These are phyloP conservation scores for Pueraria montana DNA, from an alignment of 306 rosid genomes.

Conservation along the genomic window DNA sequence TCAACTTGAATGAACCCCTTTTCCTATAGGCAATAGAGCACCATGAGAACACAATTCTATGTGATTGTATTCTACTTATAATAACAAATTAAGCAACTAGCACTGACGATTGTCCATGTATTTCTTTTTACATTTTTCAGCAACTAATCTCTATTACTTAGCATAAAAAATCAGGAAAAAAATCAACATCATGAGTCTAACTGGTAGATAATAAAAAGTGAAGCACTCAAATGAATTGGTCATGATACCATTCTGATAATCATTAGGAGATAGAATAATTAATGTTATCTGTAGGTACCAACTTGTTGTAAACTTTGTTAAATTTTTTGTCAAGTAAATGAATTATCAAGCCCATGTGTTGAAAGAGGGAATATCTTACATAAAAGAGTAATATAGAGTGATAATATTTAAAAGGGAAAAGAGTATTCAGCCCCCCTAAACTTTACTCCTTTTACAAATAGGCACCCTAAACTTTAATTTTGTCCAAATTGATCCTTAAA, in stretches of 20 bases:
- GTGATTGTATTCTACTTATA: conserved; percentile 5
- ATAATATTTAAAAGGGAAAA: neutral
- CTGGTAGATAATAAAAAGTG: conserved; percentile 47
- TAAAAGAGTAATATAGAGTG: neutral
- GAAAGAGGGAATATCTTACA: conserved; percentile 27
- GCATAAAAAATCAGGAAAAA: neutral
- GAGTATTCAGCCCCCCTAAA: too few relatives aligned
- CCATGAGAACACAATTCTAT: conserved; percentile 41
- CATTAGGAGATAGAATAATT: conserved; percentile 39
- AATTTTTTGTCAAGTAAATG: conserved; percentile 21
- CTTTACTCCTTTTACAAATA: too few relatives aligned
- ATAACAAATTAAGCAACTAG: conserved; percentile 21
- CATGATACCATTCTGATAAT: conserved; percentile 53
- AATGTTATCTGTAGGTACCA: conserved; percentile 53
- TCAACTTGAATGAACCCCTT: conserved; percentile 9
- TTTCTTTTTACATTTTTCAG: conserved; percentile 39
- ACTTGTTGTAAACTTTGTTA: conserved; percentile 46
- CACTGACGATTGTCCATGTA: conserved; percentile 42
- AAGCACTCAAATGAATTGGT: conserved; percentile 53
- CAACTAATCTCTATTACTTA: conserved; percentile 41
- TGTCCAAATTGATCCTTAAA: too few relatives aligned
- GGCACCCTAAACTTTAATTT: too few relatives aligned
- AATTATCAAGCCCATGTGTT: conserved; percentile 40
- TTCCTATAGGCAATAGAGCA: conserved; percentile 44
- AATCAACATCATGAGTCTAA: conserved; percentile 30